Conservation (phyloP, 306 rosid species). For the Leucaena leucocephala region DNA sequence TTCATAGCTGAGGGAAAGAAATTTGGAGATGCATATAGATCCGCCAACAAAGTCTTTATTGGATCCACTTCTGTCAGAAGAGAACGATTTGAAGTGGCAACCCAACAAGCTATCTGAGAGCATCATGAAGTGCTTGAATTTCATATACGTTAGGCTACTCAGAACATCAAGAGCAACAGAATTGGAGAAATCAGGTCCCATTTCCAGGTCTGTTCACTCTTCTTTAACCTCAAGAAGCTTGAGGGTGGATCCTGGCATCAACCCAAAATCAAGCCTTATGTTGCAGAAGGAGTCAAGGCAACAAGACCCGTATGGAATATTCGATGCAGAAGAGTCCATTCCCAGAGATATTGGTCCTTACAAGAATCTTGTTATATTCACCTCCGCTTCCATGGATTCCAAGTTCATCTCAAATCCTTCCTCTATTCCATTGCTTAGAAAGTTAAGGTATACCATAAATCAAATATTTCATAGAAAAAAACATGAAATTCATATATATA, state of each 20-base stretch:
- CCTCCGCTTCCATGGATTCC: slow-evolving; percentile 77
- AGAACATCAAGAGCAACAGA: slow-evolving; percentile 94
- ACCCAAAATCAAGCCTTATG: slow-evolving; percentile 52
- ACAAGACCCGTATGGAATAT: slow-evolving; percentile 89
- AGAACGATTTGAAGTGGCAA: slow-evolving; percentile 75
- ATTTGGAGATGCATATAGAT: slow-evolving; percentile 54
- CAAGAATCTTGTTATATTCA: slow-evolving; percentile 81
- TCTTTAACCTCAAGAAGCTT: slow-evolving; percentile 86
- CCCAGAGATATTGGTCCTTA: slow-evolving; percentile 97
- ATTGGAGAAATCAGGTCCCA: slow-evolving; percentile 82
- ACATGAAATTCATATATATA: not conserved
- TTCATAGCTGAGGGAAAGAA: slow-evolving; percentile 58
- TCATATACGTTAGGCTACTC: slow-evolving; percentile 80
- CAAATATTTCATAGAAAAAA: not conserved
- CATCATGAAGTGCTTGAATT: slow-evolving; percentile 86
- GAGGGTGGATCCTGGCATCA: slow-evolving; percentile 63
- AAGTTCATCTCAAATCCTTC: slow-evolving; percentile 73
- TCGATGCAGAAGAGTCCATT: slow-evolving; percentile 74
- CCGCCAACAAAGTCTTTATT: slow-evolving; percentile 60
- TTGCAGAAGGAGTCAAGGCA: slow-evolving; percentile 80
- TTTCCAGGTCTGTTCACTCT: slow-evolving; percentile 71
- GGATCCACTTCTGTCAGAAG: slow-evolving; percentile 59
- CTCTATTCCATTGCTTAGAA: slow-evolving; percentile 71
- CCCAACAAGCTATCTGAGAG: slow-evolving; percentile 95
- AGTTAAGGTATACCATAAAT: slow-evolving; percentile 60